These are phyloP conservation scores for Alternaria atra DNA, from an alignment of 2,329 filamentous ascomycete species.

Conservation along the genomic window DNA sequence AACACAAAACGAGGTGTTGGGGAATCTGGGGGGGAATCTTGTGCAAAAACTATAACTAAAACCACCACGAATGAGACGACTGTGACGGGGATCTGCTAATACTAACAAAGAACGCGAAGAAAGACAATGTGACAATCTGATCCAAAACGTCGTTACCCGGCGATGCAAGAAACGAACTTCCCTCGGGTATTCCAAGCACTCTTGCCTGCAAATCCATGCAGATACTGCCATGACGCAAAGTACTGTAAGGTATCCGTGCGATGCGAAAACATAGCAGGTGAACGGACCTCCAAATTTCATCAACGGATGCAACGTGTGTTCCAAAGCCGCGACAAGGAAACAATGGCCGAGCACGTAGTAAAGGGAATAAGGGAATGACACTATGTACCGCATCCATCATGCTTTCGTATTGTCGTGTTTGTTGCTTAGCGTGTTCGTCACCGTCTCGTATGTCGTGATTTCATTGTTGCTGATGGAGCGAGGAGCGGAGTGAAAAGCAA, in stretches of 20 bases:
- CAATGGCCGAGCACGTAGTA: conserved; percentile 16
- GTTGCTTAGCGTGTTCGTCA: conserved; percentile 22
- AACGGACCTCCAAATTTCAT: conserved; percentile 31
- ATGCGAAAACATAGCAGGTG: conserved; percentile 28
- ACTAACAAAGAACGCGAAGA: conserved; percentile 20
- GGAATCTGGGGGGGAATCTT: conserved; percentile 40
- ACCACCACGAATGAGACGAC: conserved; percentile 31
- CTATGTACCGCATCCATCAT: conserved; percentile 19
- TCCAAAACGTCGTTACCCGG: conserved; percentile 29
- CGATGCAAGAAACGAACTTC: conserved; percentile 33
- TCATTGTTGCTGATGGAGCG: conserved; percentile 24
- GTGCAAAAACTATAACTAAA: conserved; percentile 33
- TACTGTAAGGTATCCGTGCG: conserved; percentile 25
- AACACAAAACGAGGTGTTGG: conserved; percentile 21
- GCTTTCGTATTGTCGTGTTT: conserved; percentile 24
- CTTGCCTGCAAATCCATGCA: conserved; percentile 39
- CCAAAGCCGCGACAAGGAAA: conserved; percentile 15
- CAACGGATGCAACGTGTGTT: conserved; percentile 32
- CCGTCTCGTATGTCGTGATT: conserved; percentile 35
- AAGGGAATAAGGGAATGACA: conserved; percentile 17
- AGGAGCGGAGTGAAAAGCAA: conserved; percentile 15
- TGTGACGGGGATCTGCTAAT: conserved; percentile 17
- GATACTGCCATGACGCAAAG: conserved; percentile 35
- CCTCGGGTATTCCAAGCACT: conserved; percentile 25
- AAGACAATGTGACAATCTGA: conserved; percentile 21